phyloP scores from a whole-genome alignment of 2,329 filamentous ascomycete genomes.

The Trichoderma lentiforme region DNA sequence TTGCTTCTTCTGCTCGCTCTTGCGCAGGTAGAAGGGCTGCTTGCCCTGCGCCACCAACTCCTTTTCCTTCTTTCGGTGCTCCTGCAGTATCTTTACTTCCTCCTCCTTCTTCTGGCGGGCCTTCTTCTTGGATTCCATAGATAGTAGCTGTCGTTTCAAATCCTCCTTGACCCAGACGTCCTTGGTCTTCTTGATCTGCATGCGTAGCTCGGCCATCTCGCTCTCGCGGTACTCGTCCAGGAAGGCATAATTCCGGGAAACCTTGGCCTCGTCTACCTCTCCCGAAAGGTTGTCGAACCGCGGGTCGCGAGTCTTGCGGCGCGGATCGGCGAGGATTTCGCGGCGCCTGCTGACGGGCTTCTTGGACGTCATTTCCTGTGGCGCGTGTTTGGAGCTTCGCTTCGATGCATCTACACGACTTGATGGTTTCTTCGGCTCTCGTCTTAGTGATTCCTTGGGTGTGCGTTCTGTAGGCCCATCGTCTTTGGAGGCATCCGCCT shows the following conservation, averaged over 20 bases:
- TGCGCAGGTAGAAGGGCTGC: constrained; percentile 90
- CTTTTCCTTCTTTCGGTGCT: constrained; percentile 80
- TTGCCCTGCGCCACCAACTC: constrained; percentile 84
- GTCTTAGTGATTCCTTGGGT: background rate
- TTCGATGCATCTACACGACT: constrained; percentile 27
- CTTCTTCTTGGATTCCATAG: constrained; percentile 75
- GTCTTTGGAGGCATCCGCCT: constrained; percentile 26
- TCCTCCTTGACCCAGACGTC: constrained; percentile 62
- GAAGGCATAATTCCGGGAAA: constrained; percentile 78
- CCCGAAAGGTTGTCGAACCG: constrained; percentile 71
- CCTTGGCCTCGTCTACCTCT: constrained; percentile 53
- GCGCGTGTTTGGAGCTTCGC: constrained; percentile 79
- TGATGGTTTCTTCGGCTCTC: background rate
- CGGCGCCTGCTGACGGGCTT: constrained; percentile 78
- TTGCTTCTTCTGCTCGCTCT: constrained; percentile 84
- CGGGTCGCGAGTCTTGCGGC: constrained; percentile 72
- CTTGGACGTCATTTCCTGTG: constrained; percentile 77
- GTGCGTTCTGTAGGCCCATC: constrained; percentile 27
- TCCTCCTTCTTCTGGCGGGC: constrained; percentile 67
- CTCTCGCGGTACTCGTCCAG: constrained; percentile 77
- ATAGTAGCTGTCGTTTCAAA: constrained; percentile 69
- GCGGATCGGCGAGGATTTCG: constrained; percentile 58
- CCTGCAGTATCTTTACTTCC: constrained; percentile 64
- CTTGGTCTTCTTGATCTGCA: constrained; percentile 63
- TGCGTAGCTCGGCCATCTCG: constrained; percentile 76